Percentiles rank a stretch among this genome's conserved stretches.
phyloP scores from a whole-genome alignment of 1,139 yeast species.

The Sugiyamaella xylanicola region DNA sequence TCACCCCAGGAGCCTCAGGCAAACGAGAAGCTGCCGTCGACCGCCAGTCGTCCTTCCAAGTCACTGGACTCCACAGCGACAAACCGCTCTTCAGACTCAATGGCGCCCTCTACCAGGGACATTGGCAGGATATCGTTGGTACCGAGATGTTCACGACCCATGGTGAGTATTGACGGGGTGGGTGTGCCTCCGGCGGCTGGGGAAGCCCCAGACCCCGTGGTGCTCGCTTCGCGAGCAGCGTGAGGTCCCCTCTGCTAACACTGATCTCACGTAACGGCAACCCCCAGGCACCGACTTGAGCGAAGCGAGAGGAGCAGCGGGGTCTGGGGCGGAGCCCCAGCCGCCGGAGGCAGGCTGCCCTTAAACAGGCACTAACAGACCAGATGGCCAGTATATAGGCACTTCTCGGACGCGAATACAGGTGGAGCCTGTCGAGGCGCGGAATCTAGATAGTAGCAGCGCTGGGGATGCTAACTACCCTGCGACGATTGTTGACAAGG shows the following conservation, averaged over 20 bases:
- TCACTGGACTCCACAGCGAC: slow-evolving; percentile 55
- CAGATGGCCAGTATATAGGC: slow-evolving; percentile 34
- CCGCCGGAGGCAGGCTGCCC: not conserved
- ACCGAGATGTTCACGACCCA: slow-evolving; percentile 59
- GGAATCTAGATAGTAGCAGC: slow-evolving; percentile 7
- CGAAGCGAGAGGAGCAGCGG: not conserved
- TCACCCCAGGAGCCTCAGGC: slow-evolving; percentile 19
- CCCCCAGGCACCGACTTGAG: not conserved
- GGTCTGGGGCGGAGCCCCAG: not conserved
- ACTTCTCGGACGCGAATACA: slow-evolving; percentile 30
- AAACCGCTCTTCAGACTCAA: slow-evolving; percentile 59
- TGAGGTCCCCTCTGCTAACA: too few species aligned
- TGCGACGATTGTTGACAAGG: slow-evolving; percentile 32
- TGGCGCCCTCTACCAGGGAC: slow-evolving; percentile 64
- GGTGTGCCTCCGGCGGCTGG: not conserved
- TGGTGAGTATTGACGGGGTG: too few species aligned
- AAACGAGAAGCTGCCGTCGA: slow-evolving; percentile 35
- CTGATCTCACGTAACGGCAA: too few species aligned
- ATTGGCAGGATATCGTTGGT: slow-evolving; percentile 80
- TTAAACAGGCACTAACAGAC: slow-evolving; percentile 4
- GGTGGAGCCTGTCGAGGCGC: slow-evolving; percentile 24
- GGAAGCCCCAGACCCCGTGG: not conserved
- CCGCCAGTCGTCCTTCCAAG: slow-evolving; percentile 45
- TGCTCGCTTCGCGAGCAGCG: too few species aligned
- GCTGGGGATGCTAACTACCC: slow-evolving; percentile 6